phyloP scores from a whole-genome alignment of 2,329 filamentous ascomycete species.

The Sphaceloma murrayae region DNA sequence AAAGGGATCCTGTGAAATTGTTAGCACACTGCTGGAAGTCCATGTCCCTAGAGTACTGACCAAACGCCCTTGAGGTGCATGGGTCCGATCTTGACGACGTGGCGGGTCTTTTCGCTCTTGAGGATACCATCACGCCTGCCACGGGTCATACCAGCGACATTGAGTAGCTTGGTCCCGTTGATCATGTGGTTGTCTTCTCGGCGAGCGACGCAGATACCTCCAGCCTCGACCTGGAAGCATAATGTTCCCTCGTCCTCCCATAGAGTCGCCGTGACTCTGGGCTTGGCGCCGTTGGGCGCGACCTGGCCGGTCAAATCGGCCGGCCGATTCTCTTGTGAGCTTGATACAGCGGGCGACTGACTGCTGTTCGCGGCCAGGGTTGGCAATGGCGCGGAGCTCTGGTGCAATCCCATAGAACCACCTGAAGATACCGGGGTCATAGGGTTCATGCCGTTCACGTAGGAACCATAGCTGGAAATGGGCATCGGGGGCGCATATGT shows the following conservation, averaged over 20 bases:
- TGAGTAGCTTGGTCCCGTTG: constrained; percentile 92
- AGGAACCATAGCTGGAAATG: constrained; percentile 7
- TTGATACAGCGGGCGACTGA: not conserved
- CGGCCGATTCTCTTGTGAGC: not conserved
- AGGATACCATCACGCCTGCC: constrained; percentile 90
- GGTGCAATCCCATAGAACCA: constrained; percentile 5
- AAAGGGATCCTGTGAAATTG: constrained; percentile 77
- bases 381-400: constrained; percentile 2
- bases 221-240: constrained; percentile 95
- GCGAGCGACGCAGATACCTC: constrained; percentile 89
- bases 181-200: constrained; percentile 99
- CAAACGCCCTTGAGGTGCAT: constrained; percentile 99
- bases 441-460: constrained; percentile 8
- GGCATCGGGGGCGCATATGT: constrained; percentile 1
- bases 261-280: constrained; percentile 85
- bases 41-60: constrained; percentile 44
- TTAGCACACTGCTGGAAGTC: constrained; percentile 17
- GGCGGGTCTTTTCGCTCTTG: constrained; percentile 93
- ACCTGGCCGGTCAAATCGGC: constrained; percentile 85
- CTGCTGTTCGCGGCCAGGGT: constrained; percentile 2
- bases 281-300: constrained; percentile 89
- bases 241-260: constrained; percentile 98
- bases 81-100: constrained; percentile 96
- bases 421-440: constrained; percentile 14
- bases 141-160: constrained; percentile 96